These are phyloP conservation scores for Hymenochaete sp. DNA, from an alignment of 1,284 basidiomycete species.

Conservation along the genomic window DNA sequence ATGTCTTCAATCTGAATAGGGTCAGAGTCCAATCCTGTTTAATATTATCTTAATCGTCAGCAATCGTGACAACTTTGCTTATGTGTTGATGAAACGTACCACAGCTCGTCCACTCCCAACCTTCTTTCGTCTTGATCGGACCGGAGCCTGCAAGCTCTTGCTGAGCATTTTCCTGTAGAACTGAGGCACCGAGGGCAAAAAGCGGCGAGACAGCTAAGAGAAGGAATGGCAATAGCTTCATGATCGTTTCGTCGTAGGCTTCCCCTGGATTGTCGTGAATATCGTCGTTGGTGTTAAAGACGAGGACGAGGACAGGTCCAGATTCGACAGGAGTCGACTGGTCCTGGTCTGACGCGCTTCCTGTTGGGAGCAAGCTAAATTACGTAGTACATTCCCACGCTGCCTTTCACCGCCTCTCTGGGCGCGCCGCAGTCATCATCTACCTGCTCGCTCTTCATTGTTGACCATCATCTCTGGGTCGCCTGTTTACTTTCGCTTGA, in stretches of 20 bases:
- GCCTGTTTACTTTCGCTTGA: too few relatives aligned
- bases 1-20: constrained; percentile 58
- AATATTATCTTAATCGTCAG: neutral
- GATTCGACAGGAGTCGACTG: too few relatives aligned
- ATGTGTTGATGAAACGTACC: constrained; percentile 36
- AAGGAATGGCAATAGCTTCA: constrained; percentile 11
- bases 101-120: constrained; percentile 52
- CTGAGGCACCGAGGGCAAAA: constrained; percentile 7
- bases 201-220: constrained; percentile 10
- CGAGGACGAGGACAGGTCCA: constrained; percentile 4
- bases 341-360: too few relatives aligned
- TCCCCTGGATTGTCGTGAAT: neutral
- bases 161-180: constrained; percentile 32
- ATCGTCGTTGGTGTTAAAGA: constrained; percentile 2
- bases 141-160: constrained; percentile 23
- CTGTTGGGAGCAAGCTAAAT: too few relatives aligned
- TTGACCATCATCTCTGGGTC: too few relatives aligned
- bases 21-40: constrained; percentile 39
- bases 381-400: too few relatives aligned
- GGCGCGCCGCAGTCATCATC: too few relatives aligned
- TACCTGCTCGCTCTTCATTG: too few relatives aligned
- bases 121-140: constrained; percentile 31
- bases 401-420: too few relatives aligned
- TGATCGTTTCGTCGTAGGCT: neutral
- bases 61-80: too few relatives aligned